Conservation (phyloP, 805 yeast species). For the Candida boidinii region DNA sequence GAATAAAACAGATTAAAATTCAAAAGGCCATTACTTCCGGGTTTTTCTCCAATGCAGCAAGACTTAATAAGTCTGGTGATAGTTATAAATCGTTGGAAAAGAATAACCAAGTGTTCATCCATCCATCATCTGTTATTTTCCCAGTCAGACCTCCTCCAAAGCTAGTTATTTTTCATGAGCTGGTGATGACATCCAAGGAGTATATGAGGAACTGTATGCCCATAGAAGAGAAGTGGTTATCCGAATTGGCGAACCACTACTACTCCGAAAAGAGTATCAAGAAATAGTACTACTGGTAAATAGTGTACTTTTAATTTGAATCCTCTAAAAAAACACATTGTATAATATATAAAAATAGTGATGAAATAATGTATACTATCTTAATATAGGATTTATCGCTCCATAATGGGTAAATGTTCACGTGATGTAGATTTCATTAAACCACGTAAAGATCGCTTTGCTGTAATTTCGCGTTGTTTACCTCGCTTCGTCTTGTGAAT, state of each 20-base stretch:
- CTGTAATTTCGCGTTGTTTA: too few relatives aligned
- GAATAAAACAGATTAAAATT: slow-evolving; percentile 22
- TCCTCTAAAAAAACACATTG: too few relatives aligned
- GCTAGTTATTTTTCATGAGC: slow-evolving; percentile 69
- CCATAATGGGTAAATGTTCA: too few relatives aligned
- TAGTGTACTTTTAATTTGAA: slow-evolving; percentile 33
- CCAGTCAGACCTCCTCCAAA: slow-evolving; percentile 64
- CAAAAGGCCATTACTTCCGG: slow-evolving; percentile 58
- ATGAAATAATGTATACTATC: too few relatives aligned
- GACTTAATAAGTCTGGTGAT: slow-evolving; percentile 54
- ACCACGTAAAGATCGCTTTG: too few relatives aligned
- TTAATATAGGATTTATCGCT: too few relatives aligned
- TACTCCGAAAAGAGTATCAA: slow-evolving; percentile 18
- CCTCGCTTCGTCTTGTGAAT: too few relatives aligned
- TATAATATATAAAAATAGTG: too few relatives aligned
- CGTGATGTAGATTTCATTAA: too few relatives aligned
- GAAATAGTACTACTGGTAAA: slow-evolving; percentile 26
- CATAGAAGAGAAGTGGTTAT: slow-evolving; percentile 63
- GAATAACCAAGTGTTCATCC: slow-evolving; percentile 68
- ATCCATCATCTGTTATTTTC: slow-evolving; percentile 75
- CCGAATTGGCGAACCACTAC: slow-evolving; percentile 66
- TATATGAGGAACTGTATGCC: slow-evolving; percentile 79
- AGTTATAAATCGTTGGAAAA: slow-evolving; percentile 58
- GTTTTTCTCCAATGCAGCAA: slow-evolving; percentile 58
- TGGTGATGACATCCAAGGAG: slow-evolving; percentile 79